Evolutionary conservation across 148 eudicot species (phyloP), one percentile per base, ranked within the genome.

Genomic region (Rhododendron vialii): DNA sequence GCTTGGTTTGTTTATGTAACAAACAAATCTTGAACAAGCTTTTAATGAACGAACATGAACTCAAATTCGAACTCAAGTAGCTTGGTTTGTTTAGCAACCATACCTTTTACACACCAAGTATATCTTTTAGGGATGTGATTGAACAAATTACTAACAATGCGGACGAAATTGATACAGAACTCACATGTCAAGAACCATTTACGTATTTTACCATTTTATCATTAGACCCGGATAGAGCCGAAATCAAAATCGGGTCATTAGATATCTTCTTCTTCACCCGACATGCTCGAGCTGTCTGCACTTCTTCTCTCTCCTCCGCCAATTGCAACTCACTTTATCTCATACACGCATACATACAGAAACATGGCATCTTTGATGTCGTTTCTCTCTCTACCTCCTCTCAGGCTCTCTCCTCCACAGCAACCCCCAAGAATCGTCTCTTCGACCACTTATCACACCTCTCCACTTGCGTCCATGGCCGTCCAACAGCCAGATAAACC

Each of bases 401-500:
- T 85, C 20, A 61, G 28, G 18, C 83, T n/a, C 50, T 17, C 76
- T 59, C 36, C 74, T 86, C 59, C 84, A 36, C 57, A 10, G 45
- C 61, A 38, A 65, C 65, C 75, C 57, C 71, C 35, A 28, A 78
- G 79, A 65, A 36, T 15, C 26, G 30, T 87, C 69, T 78, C 86
- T 65, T 3, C 75, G 13, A 4, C 78, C 24, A 77, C 69, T 61
- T 57, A 13, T 50, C 53, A 24, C 61, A 36, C 78, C 48, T 33
- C 48, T 10, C 35, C 50, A 3, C 47, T 63, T 11, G 30, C 85
- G 5, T 30, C 71, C 86, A 33, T 61, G 53, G 20, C 86, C 83
- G 30, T 81, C 59, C 63, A 61, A 65, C 83, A 83, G 77, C 67
- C 14, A 12, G 63, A 50, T 8, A 83, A 76, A 28, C 74, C 85